Percentiles rank a stretch among this genome's conserved stretches.
phyloP scores from a whole-genome alignment of 2,329 filamentous ascomycete species.

The Annulohypoxylon truncatum region DNA sequence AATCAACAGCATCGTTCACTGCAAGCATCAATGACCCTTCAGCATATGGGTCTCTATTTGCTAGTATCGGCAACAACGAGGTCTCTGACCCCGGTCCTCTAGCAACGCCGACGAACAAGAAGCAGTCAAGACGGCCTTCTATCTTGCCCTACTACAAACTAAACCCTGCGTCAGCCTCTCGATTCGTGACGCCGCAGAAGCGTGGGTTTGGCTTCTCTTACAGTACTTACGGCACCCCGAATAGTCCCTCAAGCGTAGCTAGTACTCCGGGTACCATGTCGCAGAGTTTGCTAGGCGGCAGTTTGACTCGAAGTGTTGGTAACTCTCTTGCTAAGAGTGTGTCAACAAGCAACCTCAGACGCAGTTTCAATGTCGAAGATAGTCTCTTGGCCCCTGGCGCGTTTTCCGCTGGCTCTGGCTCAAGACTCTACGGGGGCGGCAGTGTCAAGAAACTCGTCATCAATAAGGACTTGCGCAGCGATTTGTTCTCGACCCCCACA shows the following conservation, averaged over 20 bases:
- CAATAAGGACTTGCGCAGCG: constrained; percentile 84
- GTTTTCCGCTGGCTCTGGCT: constrained; percentile 76
- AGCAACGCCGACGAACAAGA: constrained; percentile 84
- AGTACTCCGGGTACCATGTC: constrained; percentile 77
- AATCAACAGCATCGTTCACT: constrained; percentile 71
- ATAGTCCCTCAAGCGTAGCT: constrained; percentile 72
- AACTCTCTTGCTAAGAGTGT: constrained; percentile 90
- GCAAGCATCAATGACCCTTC: constrained; percentile 85
- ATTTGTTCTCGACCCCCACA: constrained; percentile 72
- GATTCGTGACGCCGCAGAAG: constrained; percentile 86
- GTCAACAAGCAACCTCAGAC: constrained; percentile 86
- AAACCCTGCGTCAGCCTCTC: constrained; percentile 81
- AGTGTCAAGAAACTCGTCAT: constrained; percentile 93
- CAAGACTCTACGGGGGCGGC: constrained; percentile 73
- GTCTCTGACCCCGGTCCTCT: constrained; percentile 84
- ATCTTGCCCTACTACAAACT: constrained; percentile 89
- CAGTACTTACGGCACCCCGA: constrained; percentile 88
- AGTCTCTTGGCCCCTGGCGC: constrained; percentile 88
- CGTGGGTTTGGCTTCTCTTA: constrained; percentile 93
- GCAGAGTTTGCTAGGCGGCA: constrained; percentile 74
- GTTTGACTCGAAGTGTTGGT: constrained; percentile 76
- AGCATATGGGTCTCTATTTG: constrained; percentile 92
- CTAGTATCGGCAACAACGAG: constrained; percentile 73
- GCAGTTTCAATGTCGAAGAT: constrained; percentile 83
- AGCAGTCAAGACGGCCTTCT: constrained; percentile 80